Evolutionary conservation across 2,329 filamentous ascomycete species (phyloP).

Genomic region (Ampelomyces quisqualis): DNA sequence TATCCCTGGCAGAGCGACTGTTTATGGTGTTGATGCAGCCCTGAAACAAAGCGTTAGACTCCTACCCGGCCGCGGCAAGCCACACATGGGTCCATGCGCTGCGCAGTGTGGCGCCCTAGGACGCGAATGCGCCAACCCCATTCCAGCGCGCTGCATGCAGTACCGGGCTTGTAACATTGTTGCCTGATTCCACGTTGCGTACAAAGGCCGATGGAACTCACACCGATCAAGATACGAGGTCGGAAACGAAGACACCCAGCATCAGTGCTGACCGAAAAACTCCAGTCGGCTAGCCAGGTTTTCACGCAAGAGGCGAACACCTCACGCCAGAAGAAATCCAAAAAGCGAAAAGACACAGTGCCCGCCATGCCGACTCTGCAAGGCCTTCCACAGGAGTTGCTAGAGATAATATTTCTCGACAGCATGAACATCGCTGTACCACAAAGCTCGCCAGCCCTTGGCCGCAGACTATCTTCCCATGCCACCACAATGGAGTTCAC

Average conservation of each 20-base stretch:
- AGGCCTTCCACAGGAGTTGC: slow-evolving; percentile 38
- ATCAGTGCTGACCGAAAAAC: slow-evolving; percentile 4
- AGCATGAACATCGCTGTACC: slow-evolving; percentile 41
- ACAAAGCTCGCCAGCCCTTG: slow-evolving; percentile 31
- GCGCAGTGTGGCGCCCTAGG: slow-evolving; percentile 17
- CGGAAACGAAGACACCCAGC: slow-evolving; percentile 28
- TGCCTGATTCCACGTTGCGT: slow-evolving; percentile 24
- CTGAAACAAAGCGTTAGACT: slow-evolving; percentile 19
- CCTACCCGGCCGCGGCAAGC: slow-evolving; percentile 23
- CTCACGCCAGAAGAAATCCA: slow-evolving; percentile 18
- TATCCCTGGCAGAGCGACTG: slow-evolving; percentile 20
- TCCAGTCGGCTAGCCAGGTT: slow-evolving; percentile 2
- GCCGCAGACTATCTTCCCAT: slow-evolving; percentile 34
- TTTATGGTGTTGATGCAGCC: slow-evolving; percentile 30
- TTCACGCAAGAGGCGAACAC: slow-evolving; percentile 4
- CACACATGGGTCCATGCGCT: slow-evolving; percentile 24
- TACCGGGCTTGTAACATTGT: slow-evolving; percentile 14
- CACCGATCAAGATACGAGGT: slow-evolving; percentile 37
- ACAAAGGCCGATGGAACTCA: slow-evolving; percentile 34
- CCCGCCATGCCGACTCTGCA: slow-evolving; percentile 37
- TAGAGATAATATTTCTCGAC: slow-evolving; percentile 41
- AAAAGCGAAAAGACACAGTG: slow-evolving; percentile 12
- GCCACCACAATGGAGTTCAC: slow-evolving; percentile 32
- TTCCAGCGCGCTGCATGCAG: slow-evolving; percentile 19
- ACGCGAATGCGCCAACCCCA: slow-evolving; percentile 17